Conservation (phyloP, 805 yeast species). For the Cyberlindnera mississippiensis region DNA sequence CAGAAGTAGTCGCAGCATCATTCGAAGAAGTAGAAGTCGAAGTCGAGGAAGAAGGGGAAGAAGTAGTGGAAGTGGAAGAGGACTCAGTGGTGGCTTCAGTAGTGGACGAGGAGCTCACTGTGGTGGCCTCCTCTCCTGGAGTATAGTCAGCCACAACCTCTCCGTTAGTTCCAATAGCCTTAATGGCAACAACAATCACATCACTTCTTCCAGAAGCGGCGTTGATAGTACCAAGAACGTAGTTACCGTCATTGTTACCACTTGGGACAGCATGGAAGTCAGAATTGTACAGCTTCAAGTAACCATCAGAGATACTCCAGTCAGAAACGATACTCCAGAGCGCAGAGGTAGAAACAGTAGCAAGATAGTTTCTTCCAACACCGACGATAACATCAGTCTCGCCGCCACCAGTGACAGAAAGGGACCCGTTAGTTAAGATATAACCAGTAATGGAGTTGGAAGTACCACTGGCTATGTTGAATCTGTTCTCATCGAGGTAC, state of each 20-base stretch:
- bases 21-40: too few species aligned
- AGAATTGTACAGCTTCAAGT: slow-evolving; percentile 13
- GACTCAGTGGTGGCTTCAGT: too few species aligned
- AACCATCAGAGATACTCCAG: slow-evolving; percentile 17
- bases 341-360: slow-evolving; percentile 9
- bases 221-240: slow-evolving; percentile 18
- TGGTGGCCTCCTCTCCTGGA: background rate
- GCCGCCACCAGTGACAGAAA: slow-evolving; percentile 1
- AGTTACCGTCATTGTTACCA: slow-evolving; percentile 14
- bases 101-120: too few species aligned
- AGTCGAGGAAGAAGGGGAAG: too few species aligned
- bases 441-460: slow-evolving; percentile 1
- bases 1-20: too few species aligned
- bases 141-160: slow-evolving; percentile 4
- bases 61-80: too few species aligned
- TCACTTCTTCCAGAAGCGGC: slow-evolving; percentile 17
- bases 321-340: slow-evolving; percentile 12
- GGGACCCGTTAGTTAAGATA: slow-evolving; percentile 11
- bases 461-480: too few species aligned
- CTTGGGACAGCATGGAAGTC: slow-evolving; percentile 23
- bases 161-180: slow-evolving; percentile 8
- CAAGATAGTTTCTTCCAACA: slow-evolving; percentile 19
- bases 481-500: too few species aligned
- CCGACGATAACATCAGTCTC: slow-evolving; percentile 7
- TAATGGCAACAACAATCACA: slow-evolving; percentile 8